These are phyloP conservation scores for Pseudophaeomoniella oleicola DNA, from an alignment of 2,329 filamentous ascomycete species.

Conservation along the genomic window DNA sequence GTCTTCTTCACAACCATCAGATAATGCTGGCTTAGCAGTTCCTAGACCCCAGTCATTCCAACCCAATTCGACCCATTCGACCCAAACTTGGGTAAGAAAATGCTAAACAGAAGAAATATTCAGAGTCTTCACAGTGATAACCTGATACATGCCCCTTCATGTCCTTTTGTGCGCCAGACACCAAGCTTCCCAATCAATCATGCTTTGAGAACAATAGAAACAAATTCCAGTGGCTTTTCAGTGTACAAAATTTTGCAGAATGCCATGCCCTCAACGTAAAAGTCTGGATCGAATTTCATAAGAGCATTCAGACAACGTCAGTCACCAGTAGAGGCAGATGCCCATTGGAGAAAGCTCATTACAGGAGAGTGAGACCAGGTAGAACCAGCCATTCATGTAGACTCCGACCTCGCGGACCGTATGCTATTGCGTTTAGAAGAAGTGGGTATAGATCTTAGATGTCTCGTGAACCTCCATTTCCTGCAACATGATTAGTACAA, in stretches of 20 bases:
- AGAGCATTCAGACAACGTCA: neutral
- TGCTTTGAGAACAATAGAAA: slow-evolving; percentile 15
- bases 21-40: no score
- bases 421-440: slow-evolving; percentile 57
- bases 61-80: neutral
- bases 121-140: neutral
- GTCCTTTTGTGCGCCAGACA: slow-evolving; percentile 14
- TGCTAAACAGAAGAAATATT: neutral
- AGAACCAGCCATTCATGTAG: neutral
- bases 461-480: slow-evolving; percentile 99
- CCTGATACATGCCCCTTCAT: neutral
- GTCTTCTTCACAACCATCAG: neutral
- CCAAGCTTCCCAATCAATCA: slow-evolving; percentile 14
- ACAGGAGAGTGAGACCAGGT: neutral
- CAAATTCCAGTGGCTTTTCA: slow-evolving; percentile 12
- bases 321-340: neutral
- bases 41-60: neutral
- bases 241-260: neutral
- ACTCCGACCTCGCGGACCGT: neutral
- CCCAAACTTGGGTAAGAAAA: neutral
- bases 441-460: slow-evolving; percentile 98
- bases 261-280: neutral
- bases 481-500: slow-evolving; percentile 36
- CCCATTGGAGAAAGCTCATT: neutral
- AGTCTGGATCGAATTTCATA: neutral